Conservation (phyloP, 345 rosid genomes). For the Chamaenerion angustifolium region DNA sequence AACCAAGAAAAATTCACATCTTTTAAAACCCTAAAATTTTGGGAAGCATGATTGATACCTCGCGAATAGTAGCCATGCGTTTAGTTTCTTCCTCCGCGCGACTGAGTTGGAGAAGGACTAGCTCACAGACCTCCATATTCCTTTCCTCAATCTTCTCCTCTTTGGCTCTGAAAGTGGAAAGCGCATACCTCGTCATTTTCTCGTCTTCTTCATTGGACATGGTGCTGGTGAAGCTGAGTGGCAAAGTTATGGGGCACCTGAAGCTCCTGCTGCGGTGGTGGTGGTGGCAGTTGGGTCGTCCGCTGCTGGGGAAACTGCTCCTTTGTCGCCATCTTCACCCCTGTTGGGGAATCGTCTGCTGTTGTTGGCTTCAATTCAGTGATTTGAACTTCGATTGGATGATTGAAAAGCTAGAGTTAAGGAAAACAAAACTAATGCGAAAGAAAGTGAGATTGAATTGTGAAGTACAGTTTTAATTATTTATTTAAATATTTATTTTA, state of each 20-base stretch:
- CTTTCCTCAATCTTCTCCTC: conserved; percentile 93
- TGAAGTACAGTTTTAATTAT: too few relatives aligned
- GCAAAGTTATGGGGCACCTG: conserved; percentile 10
- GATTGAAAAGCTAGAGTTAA: too few relatives aligned
- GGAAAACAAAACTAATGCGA: too few relatives aligned
- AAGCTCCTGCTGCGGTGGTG: conserved; percentile 28
- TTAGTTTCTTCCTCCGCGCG: conserved; percentile 41
- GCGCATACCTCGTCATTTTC: conserved; percentile 83
- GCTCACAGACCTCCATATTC: conserved; percentile 70
- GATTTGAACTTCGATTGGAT: too few relatives aligned
- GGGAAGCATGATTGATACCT: conserved; percentile 36
- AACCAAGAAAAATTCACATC: too few relatives aligned
- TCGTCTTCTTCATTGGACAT: conserved; percentile 66
- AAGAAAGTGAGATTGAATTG: too few relatives aligned
- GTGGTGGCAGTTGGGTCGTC: conserved; percentile 11
- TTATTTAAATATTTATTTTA: too few relatives aligned
- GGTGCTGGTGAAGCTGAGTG: conserved; percentile 72
- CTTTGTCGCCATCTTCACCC: conserved; percentile 20
- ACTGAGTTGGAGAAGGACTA: conserved; percentile 72
- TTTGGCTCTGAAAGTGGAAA: conserved; percentile 75
- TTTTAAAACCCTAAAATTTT: too few relatives aligned
- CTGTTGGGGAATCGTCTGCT: too few relatives aligned
- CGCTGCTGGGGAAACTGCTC: conserved; percentile 15
- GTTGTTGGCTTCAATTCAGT: too few relatives aligned
- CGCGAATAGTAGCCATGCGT: conserved; percentile 51